phyloP scores from a whole-genome alignment of 2,329 filamentous ascomycete species.

The Setomelanomma holmii region DNA sequence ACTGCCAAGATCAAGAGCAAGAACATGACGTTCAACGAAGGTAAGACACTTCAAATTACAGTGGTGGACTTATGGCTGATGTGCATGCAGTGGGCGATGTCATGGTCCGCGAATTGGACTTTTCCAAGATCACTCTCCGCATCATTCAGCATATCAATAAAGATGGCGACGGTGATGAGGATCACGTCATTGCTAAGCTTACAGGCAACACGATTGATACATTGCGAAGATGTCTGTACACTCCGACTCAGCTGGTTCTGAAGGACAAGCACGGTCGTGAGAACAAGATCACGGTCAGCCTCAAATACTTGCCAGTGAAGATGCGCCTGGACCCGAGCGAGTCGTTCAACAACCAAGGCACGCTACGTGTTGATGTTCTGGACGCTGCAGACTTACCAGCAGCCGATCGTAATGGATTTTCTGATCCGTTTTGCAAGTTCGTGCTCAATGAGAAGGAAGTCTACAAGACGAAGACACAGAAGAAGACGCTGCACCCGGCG shows the following conservation, averaged over 20 bases:
- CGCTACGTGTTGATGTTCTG: slow-evolving; percentile 88
- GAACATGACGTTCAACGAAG: slow-evolving; percentile 81
- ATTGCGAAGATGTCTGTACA: slow-evolving; percentile 89
- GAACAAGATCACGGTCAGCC: slow-evolving; percentile 85
- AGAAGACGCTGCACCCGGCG: slow-evolving; percentile 92
- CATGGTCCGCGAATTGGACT: slow-evolving; percentile 95
- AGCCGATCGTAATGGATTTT: slow-evolving; percentile 94
- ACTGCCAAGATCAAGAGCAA: slow-evolving; percentile 77
- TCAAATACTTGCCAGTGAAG: slow-evolving; percentile 92
- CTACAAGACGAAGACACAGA: slow-evolving; percentile 93
- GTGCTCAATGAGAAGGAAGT: slow-evolving; percentile 86
- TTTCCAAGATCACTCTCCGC: slow-evolving; percentile 89
- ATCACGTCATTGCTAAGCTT: slow-evolving; percentile 81
- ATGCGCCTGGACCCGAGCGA: slow-evolving; percentile 95
- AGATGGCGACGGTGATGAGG: slow-evolving; percentile 71
- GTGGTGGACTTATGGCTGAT: slow-evolving; percentile 29
- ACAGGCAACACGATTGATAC: slow-evolving; percentile 86
- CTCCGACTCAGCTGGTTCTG: slow-evolving; percentile 81
- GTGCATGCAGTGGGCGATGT: slow-evolving; percentile 74
- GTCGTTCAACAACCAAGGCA: slow-evolving; percentile 99
- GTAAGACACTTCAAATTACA: slow-evolving; percentile 44
- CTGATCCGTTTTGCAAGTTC: slow-evolving; percentile 96
- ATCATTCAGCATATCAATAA: slow-evolving; percentile 81
- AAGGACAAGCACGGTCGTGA: slow-evolving; percentile 77
- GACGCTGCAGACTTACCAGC: slow-evolving; percentile 88